Evolutionary conservation across 225 moss, liverwort and hornwort species (phyloP).

Genomic region (Neckera pumila): DNA sequence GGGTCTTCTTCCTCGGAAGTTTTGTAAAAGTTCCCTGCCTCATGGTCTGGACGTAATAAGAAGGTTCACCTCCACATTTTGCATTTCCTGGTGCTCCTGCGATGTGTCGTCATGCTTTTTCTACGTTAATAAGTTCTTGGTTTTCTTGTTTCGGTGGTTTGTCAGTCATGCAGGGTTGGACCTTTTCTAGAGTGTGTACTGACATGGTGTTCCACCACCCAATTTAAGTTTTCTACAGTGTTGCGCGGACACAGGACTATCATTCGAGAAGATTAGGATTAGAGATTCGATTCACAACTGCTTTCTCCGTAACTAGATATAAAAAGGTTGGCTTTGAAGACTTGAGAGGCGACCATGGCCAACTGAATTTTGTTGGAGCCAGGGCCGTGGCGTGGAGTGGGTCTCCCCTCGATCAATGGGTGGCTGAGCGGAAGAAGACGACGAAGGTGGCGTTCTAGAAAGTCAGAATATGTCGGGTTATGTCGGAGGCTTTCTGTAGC

Average conservation of each 20-base stretch:
- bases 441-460: conserved; percentile 8
- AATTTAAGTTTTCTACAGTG: not conserved
- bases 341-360: not conserved
- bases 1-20: conserved; percentile 42
- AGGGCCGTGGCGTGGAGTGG: not conserved
- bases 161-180: not conserved
- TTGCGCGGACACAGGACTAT: not conserved
- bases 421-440: not conserved
- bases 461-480: conserved; percentile 26
- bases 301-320: not conserved
- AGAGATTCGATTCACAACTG: not conserved
- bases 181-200: not conserved
- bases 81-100: not conserved
- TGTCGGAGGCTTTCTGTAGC: conserved; percentile 6
- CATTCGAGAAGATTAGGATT: not conserved
- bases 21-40: conserved; percentile 56
- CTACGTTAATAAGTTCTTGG: too few species aligned
- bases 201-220: not conserved
- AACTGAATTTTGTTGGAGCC: not conserved
- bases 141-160: not conserved
- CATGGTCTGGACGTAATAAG: conserved; percentile 50
- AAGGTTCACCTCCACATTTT: conserved; percentile 17
- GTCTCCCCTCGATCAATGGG: not conserved
- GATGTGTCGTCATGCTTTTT: not conserved
- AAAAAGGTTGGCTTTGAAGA: too few species aligned